Base-by-base conservation (phyloP, 345 rosid genomes). In the Raphanus raphanistrum region DNA sequence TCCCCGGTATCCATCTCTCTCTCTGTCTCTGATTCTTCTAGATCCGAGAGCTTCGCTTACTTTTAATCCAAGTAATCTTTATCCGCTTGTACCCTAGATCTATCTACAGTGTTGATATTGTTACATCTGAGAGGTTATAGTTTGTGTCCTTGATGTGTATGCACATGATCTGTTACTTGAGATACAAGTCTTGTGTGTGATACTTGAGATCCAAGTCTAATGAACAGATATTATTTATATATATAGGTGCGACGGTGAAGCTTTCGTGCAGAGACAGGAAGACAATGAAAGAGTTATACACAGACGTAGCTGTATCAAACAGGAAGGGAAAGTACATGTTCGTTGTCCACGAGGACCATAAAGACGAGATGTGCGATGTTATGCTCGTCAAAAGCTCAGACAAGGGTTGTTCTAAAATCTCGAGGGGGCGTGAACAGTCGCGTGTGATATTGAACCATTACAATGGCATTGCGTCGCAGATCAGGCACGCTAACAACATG, bases 361-460 rank as follows among this genome's bases (percentile, higher is more conserved):
- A 66, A 65, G 94, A 88, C 58, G 82, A 91, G 81, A n/a, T 82
- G 29, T 95, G 99, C 10, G 97, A 95, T 75, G 88, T 86, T 26
- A 1, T 74, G 73, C 86, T 92, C 12, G 75, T 92, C 12, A 84
- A 85, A 80, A 90, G 96, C 84, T 75, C 94, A 2, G 85, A 57
- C 50, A 2, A 12, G 2, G 76, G 74, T 60, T 92, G 98, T 79
- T 33, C 45, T 5, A 74, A 60, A 5, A 71, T 80, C 29, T 66
- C 94, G 0, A 15, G 75, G 0, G 99, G 99, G 2, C 94, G 99
- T 0, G 97, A 92, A 4, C 84, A 85, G 2, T 85, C 98, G 17
- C 97, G 96, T 4, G 94, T 92, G 43, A 80, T 92, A 81, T 80
- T 95, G 64, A 91, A 96, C 65, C 80, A 75, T 58, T 32, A 36